Conservation (phyloP, 2,329 filamentous ascomycete species). For the Emergomyces pasteurianus region DNA sequence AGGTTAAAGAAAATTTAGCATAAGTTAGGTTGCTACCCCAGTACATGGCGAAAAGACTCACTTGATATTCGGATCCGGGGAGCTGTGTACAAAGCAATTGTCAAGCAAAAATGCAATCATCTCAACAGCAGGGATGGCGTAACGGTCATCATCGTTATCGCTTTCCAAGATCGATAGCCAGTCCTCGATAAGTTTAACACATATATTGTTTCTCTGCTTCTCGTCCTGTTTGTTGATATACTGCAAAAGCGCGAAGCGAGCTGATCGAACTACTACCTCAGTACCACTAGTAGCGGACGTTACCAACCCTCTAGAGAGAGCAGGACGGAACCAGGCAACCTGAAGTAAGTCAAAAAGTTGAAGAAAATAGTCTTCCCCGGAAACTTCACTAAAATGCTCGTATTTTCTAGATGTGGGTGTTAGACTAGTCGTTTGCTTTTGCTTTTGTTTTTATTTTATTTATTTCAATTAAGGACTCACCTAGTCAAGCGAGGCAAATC, state of each 20-base stretch:
- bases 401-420: too few relatives aligned
- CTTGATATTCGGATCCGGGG: slow-evolving; percentile 35
- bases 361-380: slow-evolving; percentile 31
- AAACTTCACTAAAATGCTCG: slow-evolving; percentile 35
- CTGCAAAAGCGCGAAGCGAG: slow-evolving; percentile 30
- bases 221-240: slow-evolving; percentile 19
- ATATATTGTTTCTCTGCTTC: slow-evolving; percentile 24
- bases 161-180: slow-evolving; percentile 44
- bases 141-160: slow-evolving; percentile 51
- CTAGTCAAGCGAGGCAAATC: slow-evolving; percentile 25
- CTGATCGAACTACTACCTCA: slow-evolving; percentile 33
- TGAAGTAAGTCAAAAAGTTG: slow-evolving; percentile 28
- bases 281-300: slow-evolving; percentile 35
- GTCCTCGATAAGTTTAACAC: slow-evolving; percentile 38
- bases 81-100: slow-evolving; percentile 29
- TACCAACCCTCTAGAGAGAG: slow-evolving; percentile 31
- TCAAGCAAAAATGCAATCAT: slow-evolving; percentile 67
- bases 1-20: not conserved
- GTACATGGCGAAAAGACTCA: slow-evolving; percentile 8
- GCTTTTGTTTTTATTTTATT: slow-evolving; percentile 13
- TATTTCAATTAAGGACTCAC: slow-evolving; percentile 26
- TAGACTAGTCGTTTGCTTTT: too few relatives aligned
- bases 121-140: slow-evolving; percentile 65
- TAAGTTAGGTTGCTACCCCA: not conserved
- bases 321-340: slow-evolving; percentile 25